These are phyloP conservation scores for Lactarius sp. DNA, from an alignment of 768 basidiomycete species.

Conservation along the genomic window DNA sequence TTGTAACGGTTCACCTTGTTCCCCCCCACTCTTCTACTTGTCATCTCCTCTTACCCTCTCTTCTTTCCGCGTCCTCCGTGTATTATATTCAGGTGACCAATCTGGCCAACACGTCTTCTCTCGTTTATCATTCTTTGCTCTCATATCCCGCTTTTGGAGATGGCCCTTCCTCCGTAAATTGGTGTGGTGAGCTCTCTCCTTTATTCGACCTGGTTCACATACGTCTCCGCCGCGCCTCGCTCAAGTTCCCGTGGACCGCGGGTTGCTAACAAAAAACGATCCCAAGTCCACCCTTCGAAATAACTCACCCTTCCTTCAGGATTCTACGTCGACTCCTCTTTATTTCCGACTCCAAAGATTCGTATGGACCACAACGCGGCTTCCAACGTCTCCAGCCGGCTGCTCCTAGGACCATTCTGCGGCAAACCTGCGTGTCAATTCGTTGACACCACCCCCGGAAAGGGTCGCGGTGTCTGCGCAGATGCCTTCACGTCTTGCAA, in stretches of 20 bases:
- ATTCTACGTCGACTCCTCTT: conserved; percentile 70
- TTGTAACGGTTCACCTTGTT: conserved; percentile 7
- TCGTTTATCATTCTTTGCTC: conserved; percentile 73
- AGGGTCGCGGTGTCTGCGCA: conserved; percentile 77
- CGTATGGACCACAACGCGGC: conserved; percentile 9
- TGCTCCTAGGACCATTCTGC: conserved; percentile 81
- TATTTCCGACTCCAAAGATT: conserved; percentile 51
- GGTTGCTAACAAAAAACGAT: conserved; percentile 14
- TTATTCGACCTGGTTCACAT: conserved; percentile 6
- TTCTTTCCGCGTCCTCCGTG: conserved; percentile 4
- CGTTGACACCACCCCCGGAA: conserved; percentile 54
- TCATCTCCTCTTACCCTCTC: neutral
- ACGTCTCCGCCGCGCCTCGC: neutral
- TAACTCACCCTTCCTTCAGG: conserved; percentile 43
- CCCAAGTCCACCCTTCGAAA: conserved; percentile 31
- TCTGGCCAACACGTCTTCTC: conserved; percentile 74
- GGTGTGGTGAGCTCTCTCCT: conserved; percentile 71
- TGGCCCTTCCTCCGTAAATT: conserved; percentile 70
- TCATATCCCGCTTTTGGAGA: conserved; percentile 68
- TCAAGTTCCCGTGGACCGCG: conserved; percentile 22
- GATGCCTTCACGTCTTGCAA: conserved; percentile 56
- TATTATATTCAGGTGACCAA: conserved; percentile 62
- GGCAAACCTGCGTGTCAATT: conserved; percentile 90
- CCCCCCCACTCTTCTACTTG: neutral
- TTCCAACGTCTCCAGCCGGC: conserved; percentile 26